Conservation (phyloP, 140 eudicot genomes). For the Ambrosia hybrid region DNA sequence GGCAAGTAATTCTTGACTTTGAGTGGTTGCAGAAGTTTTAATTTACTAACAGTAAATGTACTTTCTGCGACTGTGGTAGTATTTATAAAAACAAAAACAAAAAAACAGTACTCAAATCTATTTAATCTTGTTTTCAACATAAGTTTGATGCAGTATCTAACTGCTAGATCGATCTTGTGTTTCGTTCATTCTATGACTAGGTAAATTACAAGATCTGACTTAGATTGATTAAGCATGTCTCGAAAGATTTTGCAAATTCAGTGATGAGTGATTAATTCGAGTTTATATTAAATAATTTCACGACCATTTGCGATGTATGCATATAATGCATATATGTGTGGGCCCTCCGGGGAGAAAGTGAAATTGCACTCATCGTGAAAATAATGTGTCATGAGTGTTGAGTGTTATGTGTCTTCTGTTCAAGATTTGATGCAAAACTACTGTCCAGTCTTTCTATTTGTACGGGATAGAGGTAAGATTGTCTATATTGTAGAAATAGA, state of each 20-base stretch:
- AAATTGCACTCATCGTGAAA: no score
- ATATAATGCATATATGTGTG: no score
- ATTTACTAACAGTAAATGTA: conserved; percentile 34
- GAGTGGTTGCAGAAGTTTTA: conserved; percentile 33
- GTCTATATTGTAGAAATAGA: no score
- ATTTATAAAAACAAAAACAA: conserved; percentile 19
- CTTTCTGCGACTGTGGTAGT: conserved; percentile 27
- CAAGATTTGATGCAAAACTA: no score
- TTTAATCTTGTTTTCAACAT: conserved; percentile 18
- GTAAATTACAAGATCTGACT: conserved; percentile 19
- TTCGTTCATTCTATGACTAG: conserved; percentile 20
- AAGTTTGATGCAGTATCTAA: conserved; percentile 25
- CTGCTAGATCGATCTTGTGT: conserved; percentile 31
- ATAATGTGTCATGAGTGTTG: background rate
- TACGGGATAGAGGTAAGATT: no score
- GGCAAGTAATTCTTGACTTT: conserved; percentile 25
- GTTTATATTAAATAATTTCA: background rate
- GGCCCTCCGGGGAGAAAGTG: no score
- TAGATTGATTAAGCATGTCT: conserved; percentile 7
- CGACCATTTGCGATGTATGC: no score
- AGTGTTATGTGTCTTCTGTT: no score
- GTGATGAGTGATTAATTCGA: conserved; percentile 6
- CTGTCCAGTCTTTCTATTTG: no score
- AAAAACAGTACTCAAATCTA: conserved; percentile 12
- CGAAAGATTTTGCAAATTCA: conserved; percentile 5